Evolutionary conservation across 148 eudicot genomes (phyloP), one percentile per base, ranked within the genome.

Genomic region (Amaranthus palmeri): DNA sequence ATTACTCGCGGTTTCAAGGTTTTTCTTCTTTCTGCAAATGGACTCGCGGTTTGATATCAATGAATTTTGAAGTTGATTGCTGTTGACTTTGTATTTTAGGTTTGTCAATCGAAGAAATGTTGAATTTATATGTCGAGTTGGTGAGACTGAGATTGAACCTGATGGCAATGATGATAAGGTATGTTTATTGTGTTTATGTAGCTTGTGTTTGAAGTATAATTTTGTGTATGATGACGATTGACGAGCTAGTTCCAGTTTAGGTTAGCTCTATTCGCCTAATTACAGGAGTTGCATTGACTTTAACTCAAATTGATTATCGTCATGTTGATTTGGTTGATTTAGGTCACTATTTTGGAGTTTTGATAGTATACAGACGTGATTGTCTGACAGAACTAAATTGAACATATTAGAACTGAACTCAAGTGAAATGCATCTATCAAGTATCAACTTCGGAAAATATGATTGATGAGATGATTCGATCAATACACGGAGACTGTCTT

Each of bases 161-260:
- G 92, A 84, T 10, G 70, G 47, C 72, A 74, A 85, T 70, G 81
- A 82, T 59, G 86, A 82, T 72, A 80, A 87, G 89, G 98, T 90
- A 73, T 48, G 42, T 5, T 4, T 50, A 18, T 48, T 15, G 10
- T 25, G 7, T 50, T 10, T 3, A 41, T 5, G 3, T 42, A 0
- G 48, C 50, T 36, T 18, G 25, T 36, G 54, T 42, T 65, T 47
- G 47, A 18, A 13, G 52, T 65, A 8, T 3, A 56, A 70, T 55
- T 15, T 13, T 17, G 12, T 15, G 42, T 40, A 5, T 53, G 47
- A 14, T 14, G 8, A 40, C 5, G 59, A 70, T 15, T 14, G 8
- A 40, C 5, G 59, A 70, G 15, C 52, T 43, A 48, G 18, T 5
- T 53, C 10, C 10, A 53, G 55, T 46, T 59, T 36, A 59, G 44